Evolutionary conservation across 352 stramenopile species (phyloP), one percentile per base, ranked within the genome.

Genomic region (Pilasporangium apinafurcum): DNA sequence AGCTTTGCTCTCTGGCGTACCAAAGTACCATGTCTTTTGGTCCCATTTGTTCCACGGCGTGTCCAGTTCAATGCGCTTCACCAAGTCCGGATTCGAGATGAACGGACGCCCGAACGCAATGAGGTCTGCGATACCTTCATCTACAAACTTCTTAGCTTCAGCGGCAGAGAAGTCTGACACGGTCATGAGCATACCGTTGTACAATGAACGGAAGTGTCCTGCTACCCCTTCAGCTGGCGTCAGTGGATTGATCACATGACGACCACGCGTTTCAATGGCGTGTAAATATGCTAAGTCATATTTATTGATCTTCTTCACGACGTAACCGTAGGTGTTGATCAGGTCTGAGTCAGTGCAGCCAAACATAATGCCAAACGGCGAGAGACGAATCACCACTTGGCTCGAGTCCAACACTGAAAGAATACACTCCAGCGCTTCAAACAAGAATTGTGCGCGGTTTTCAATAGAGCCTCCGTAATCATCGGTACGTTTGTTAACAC

Each of bases 401-500:
- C 26, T 51, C 12, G 31, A 8, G 3, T 36, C 31, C 5, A 55
- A 31, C 4, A 9, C 28, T 9, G 31, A 3, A 0, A 34, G 26
- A 32, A 55, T 51, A 14, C 32, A 58, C 45, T 83, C 51, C 43
- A 94, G 5, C 25, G 65, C 60, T 48, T 91, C 68, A 10, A 63
- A 56, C n/a, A 90, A 47, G 20, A 95, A 70, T 5, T 65, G 54
- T 22, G 56, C 48, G n/a, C 81, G 69, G 51, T 90, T 90, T 37
- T 90, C 76, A 10, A 79, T 44, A 30, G 42, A 72, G 20, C 81
- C 81, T 20, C 79, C 81, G 38, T 92, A 92, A 35, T 71, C 42
- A 58, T 92, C 81, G 2, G 57, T 82, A 30, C 73, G 67, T n/a
- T 56, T 55, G 56, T 95, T 94, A 25, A 55, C 41, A 13, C 35